These are phyloP conservation scores for Dactylellina sp. DNA, from an alignment of 2,329 filamentous ascomycete genomes.

Conservation along the genomic window DNA sequence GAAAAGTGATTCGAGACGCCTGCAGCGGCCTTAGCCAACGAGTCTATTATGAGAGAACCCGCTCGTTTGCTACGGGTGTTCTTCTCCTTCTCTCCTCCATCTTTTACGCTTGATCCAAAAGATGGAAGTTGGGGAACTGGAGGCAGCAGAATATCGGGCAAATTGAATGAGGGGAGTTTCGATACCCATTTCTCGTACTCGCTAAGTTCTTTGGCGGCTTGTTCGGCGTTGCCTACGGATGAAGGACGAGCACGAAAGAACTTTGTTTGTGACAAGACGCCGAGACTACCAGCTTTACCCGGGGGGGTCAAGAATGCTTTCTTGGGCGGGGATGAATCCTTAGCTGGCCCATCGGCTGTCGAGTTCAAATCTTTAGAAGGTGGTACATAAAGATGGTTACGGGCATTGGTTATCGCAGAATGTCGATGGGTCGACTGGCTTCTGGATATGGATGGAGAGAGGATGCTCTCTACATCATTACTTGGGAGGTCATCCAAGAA, in stretches of 20 bases:
- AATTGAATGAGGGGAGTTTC: constrained; percentile 52
- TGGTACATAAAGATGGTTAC: constrained; percentile 4
- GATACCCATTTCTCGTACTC: constrained; percentile 50
- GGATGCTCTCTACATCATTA: constrained; percentile 58
- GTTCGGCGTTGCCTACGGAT: constrained; percentile 40
- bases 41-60: constrained; percentile 44
- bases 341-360: neutral
- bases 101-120: constrained; percentile 41
- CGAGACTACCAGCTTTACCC: constrained; percentile 31
- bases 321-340: constrained; percentile 34
- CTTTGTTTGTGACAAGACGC: constrained; percentile 37
- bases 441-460: constrained; percentile 59
- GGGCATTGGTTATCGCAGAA: constrained; percentile 16
- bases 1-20: constrained; percentile 48
- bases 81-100: constrained; percentile 41
- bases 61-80: constrained; percentile 35
- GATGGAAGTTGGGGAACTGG: constrained; percentile 43
- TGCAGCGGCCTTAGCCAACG: constrained; percentile 45
- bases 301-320: constrained; percentile 40
- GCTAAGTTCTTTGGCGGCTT: constrained; percentile 30
- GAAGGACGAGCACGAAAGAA: constrained; percentile 43
- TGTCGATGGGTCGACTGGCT: constrained; percentile 55
- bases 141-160: constrained; percentile 55
- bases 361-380: constrained; percentile 5
- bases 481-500: constrained; percentile 31